Base-by-base conservation (phyloP, 192 early-diverging fungal genomes). In the Coemansia sp. region DNA sequence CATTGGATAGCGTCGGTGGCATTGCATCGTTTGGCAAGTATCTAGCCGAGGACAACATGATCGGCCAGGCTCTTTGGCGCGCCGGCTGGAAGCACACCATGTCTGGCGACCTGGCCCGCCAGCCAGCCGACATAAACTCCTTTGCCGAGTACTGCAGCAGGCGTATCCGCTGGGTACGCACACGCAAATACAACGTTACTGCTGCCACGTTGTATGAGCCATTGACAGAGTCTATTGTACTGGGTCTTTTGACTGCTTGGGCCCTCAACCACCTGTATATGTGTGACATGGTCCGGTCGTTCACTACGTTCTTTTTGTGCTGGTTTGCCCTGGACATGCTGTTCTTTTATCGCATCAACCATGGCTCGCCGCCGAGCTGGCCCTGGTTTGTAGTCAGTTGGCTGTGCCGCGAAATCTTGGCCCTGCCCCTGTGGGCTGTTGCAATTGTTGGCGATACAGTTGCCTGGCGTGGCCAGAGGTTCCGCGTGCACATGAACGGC, bases 31-130 rank as follows among this genome's bases (percentile, higher is more conserved):
- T 94, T 78, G 92, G 87, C 30, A 81, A 91, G 56, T 96, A 84
- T 69, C 88, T 96, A 84, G 85, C 87, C 11, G 95, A 98, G 60
- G 95, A 98, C 64, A 98, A 98, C 67, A 83, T 92, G 42, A 88
- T 98, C 39, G 95, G 90, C 8, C 83, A 86, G 25, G 85, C 83
- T 8, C 65, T 98, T 13, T 94, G 87, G 88, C 78, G 78, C 34
- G 68, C 80, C 44, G 90, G 92, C 1, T 78, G 83, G 37, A 54
- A 82, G 39, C 96, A 99, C 69, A 72, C 67, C 14, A 92, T 97
- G 85, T 89, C 93, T 10, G 78, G 80, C 24, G 94, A 99, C 50
- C 56, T 87, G 29, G 93, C 93, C 1, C 83, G 85, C 53, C 96
- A 99, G 70, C 78, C 86, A 1, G 72, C 93, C 3, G 93, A 91